These are phyloP conservation scores for Wickerhamomyces subpelliculosus DNA, from an alignment of 805 yeast species.

Conservation along the genomic window DNA sequence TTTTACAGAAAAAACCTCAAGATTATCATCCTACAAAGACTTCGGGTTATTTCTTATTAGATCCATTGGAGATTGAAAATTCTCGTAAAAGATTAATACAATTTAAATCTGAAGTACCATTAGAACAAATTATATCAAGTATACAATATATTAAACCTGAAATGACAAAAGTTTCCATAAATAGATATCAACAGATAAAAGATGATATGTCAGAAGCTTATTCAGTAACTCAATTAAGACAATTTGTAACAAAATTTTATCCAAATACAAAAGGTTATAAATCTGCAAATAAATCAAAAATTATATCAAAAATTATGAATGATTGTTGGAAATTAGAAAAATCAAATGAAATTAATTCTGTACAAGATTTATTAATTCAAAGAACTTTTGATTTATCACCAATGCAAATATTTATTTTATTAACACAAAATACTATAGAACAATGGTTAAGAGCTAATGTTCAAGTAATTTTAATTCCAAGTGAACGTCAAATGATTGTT, in stretches of 20 bases:
- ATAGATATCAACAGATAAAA: slow-evolving; percentile 12
- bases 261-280: slow-evolving; percentile 5
- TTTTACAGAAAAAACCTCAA: neutral
- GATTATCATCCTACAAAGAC: neutral
- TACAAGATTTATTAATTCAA: slow-evolving; percentile 11
- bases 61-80: neutral
- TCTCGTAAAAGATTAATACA: slow-evolving; percentile 3
- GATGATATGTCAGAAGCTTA: slow-evolving; percentile 8
- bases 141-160: slow-evolving; percentile 9
- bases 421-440: slow-evolving; percentile 14
- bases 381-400: slow-evolving; percentile 14
- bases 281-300: slow-evolving; percentile 5
- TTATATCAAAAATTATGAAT: slow-evolving; percentile 1
- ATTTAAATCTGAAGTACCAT: neutral
- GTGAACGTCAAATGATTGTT: slow-evolving; percentile 15
- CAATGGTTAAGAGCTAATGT: slow-evolving; percentile 22
- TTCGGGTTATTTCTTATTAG: neutral
- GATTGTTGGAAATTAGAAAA: slow-evolving; percentile 13
- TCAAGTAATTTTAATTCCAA: slow-evolving; percentile 14
- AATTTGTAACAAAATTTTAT: slow-evolving; percentile 5
- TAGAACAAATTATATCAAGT: neutral
- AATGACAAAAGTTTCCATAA: slow-evolving; percentile 9
- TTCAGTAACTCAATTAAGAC: slow-evolving; percentile 11
- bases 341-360: slow-evolving; percentile 8
- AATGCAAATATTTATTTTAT: slow-evolving; percentile 15